phyloP scores from a whole-genome alignment of 495 filamentous ascomycete genomes.

The Penicillium crystallinum region DNA sequence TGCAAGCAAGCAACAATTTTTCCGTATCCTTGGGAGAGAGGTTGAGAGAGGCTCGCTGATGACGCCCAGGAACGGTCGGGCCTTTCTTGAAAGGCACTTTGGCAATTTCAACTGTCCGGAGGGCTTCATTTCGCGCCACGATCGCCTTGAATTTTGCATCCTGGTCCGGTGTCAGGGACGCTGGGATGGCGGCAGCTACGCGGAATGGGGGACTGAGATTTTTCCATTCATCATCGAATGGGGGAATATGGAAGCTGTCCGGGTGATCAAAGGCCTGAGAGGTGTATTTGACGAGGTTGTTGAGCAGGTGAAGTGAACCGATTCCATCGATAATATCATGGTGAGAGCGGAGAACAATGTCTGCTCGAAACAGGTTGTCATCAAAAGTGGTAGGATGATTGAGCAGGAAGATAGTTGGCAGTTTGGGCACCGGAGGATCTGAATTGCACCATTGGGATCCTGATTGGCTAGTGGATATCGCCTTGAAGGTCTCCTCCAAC shows the following conservation, averaged over 20 bases:
- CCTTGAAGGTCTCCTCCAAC: conserved; percentile 33
- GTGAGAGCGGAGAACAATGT: conserved; percentile 40
- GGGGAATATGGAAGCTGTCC: conserved; percentile 1
- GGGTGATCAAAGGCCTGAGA: conserved; percentile 8
- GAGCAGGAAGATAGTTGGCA: conserved; percentile 38
- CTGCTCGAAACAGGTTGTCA: conserved; percentile 10
- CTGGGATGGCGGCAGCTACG: conserved; percentile 19
- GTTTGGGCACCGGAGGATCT: conserved; percentile 30
- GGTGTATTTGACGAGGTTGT: conserved; percentile 19
- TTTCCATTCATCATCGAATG: conserved; percentile 17
- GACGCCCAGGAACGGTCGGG: conserved; percentile 9
- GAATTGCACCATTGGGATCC: conserved; percentile 38
- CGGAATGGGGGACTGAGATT: conserved; percentile 23
- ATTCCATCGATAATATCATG: conserved; percentile 48
- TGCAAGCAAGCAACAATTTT: conserved; percentile 12
- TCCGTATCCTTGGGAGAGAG: conserved; percentile 9
- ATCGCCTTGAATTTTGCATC: conserved; percentile 7
- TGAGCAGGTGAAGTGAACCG: conserved; percentile 37
- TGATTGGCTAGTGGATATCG: conserved; percentile 22
- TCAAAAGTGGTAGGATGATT: conserved; percentile 1
- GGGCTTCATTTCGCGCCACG: conserved; percentile 6
- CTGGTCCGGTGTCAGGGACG: conserved; percentile 1
- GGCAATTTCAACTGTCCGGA: conserved; percentile 17
- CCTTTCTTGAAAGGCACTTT: conserved; percentile 12
- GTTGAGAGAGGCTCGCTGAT: conserved; percentile 21